Evolutionary conservation across 176 grass and related monocot genomes (phyloP).

Genomic region (Eleusine indica): DNA sequence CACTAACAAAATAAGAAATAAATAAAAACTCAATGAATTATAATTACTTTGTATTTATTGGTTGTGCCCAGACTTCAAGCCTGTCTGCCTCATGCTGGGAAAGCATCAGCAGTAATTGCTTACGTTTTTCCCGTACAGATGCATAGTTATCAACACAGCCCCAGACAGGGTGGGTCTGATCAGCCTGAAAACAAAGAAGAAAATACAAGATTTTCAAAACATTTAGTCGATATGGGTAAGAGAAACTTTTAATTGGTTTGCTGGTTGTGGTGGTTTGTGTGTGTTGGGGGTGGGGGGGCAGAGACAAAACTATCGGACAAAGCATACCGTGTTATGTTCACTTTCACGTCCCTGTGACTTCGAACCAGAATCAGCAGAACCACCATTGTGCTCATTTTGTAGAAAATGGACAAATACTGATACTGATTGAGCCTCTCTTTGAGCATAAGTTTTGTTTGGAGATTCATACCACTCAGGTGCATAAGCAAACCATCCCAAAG

Average conservation of each 20-base stretch:
- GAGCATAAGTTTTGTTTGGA: slow-evolving; percentile 83
- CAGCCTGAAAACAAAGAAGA: slow-evolving; percentile 57
- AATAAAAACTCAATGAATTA: slow-evolving; percentile 1
- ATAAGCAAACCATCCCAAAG: slow-evolving; percentile 99
- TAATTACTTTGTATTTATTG: slow-evolving; percentile 89
- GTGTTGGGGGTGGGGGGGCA: not conserved
- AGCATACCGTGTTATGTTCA: slow-evolving; percentile 75
- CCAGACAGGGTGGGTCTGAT: slow-evolving; percentile 88
- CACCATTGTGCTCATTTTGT: slow-evolving; percentile 62
- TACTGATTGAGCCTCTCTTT: slow-evolving; percentile 95
- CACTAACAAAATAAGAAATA: slow-evolving; percentile 35
- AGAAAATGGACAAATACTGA: slow-evolving; percentile 92
- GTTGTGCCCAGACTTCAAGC: slow-evolving; percentile 98
- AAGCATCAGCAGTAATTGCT: slow-evolving; percentile 86
- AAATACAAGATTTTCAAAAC: slow-evolving; percentile 24
- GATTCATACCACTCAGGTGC: slow-evolving; percentile 93
- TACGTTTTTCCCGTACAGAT: slow-evolving; percentile 75
- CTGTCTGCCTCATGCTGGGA: slow-evolving; percentile 95
- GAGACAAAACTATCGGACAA: slow-evolving; percentile 3
- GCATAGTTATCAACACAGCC: slow-evolving; percentile 80
- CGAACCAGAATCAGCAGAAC: slow-evolving; percentile 52
- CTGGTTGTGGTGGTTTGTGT: not conserved
- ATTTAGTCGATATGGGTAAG: slow-evolving; percentile 12
- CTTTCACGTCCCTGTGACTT: slow-evolving; percentile 72
- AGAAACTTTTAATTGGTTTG: slow-evolving; percentile 10